Conservation (phyloP, 495 filamentous ascomycete species). For the Hypoxylon lenormandii region DNA sequence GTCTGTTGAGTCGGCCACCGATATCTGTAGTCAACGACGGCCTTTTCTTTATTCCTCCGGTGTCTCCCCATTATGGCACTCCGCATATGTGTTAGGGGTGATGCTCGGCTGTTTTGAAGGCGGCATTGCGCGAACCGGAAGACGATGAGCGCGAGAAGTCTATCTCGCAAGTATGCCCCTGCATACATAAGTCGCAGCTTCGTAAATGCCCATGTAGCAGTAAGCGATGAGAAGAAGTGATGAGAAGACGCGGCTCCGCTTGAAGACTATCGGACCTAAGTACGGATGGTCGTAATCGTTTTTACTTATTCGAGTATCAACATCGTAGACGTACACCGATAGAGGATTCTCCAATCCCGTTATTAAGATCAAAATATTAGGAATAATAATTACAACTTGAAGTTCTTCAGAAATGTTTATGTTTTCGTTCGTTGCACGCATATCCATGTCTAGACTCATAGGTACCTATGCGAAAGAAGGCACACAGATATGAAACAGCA, state of each 20-base stretch:
- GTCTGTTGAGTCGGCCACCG: constrained; percentile 51
- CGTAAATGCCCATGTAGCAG: neutral
- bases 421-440: no score
- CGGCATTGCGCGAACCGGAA: neutral
- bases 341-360: no score
- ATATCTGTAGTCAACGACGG: constrained; percentile 43
- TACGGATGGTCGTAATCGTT: no score
- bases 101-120: neutral
- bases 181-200: neutral
- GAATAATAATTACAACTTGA: no score
- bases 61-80: constrained; percentile 18
- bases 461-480: no score
- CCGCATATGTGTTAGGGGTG: neutral
- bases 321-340: no score
- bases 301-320: no score
- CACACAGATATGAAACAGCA: no score
- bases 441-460: no score
- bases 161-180: neutral
- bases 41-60: constrained; percentile 28
- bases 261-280: no score
- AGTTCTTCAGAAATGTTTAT: no score
- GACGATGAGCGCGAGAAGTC: neutral
- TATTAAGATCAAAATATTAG: no score
- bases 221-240: neutral
- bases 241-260: neutral